Evolutionary conservation across 164 flowering plant species (phyloP).

Genomic region (Warburgia ugandensis): DNA sequence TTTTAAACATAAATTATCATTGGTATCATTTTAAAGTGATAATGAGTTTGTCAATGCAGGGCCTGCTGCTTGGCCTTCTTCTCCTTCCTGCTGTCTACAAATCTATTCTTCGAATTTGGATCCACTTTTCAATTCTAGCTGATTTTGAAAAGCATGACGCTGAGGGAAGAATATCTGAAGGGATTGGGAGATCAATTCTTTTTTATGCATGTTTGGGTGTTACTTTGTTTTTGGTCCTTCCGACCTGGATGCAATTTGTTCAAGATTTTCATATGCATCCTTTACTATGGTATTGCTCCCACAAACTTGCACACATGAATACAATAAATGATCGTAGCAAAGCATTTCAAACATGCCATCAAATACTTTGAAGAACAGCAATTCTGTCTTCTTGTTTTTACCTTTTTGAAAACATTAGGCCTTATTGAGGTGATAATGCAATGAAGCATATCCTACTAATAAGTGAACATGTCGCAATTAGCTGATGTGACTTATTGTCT

Average conservation of each 20-base stretch:
- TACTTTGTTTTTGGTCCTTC: constrained; percentile 38
- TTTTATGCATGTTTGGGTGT: constrained; percentile 52
- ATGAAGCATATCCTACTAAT: too few relatives aligned
- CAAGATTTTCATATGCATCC: constrained; percentile 73
- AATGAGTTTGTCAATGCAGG: constrained; percentile 40
- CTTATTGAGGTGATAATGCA: too few relatives aligned
- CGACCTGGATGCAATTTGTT: constrained; percentile 86
- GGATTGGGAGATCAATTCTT: constrained; percentile 41
- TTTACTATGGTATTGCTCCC: constrained; percentile 53
- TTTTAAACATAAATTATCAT: constrained; percentile 6
- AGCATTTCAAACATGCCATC: too few relatives aligned
- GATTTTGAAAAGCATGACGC: constrained; percentile 12
- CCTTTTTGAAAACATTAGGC: too few relatives aligned
- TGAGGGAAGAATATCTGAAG: constrained; percentile 19
- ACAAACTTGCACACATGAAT: too few relatives aligned
- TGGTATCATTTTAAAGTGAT: constrained; percentile 2
- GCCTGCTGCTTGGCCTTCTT: constrained; percentile 70
- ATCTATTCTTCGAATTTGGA: constrained; percentile 29
- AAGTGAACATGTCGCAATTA: too few relatives aligned
- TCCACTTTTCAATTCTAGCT: constrained; percentile 10
- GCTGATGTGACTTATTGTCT: too few relatives aligned
- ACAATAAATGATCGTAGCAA: too few relatives aligned
- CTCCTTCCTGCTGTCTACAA: constrained; percentile 55
- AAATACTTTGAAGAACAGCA: too few relatives aligned
- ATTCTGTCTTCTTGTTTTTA: too few relatives aligned